Evolutionary conservation across 805 yeast species (phyloP), one percentile per base, ranked within the genome.

Genomic region (Teunomyces lycoperdinae): DNA sequence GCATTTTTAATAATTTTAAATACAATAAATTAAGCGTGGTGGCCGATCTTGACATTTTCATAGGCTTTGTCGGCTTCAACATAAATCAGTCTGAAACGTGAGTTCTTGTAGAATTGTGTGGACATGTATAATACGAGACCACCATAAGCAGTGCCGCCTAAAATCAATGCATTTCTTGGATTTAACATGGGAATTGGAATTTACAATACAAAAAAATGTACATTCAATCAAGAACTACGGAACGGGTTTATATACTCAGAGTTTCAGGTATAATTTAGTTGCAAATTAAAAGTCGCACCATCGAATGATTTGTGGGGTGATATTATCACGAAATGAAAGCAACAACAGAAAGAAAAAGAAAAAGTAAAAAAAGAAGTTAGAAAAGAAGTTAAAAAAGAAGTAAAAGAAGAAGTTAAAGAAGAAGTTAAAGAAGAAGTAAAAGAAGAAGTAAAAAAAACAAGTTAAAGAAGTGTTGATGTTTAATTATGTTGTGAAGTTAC

Each of bases 61-160:
- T 61, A 67, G 16, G 51, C 60, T 30, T 57, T 47, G 55, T 69
- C 74, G 11, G 64, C 51, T 2, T 53, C 53, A 24, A 63, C 67
- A 47, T 56, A 71, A 9, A 67, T 66, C 43, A 55, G 55, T 49
- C 58, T 63, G 44, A 70, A 54, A 3, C 61, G 42, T 5, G 71
- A 68, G 41, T 60, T 51, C 24, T 53, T 43, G 56, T 63, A 70
- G 59, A 68, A 71, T 48, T 57, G 51, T 11, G 50, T 63, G 17
- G 58, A 48, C 76, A 71, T 72, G 53, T 56, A 67, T 39, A 57
- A 49, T 3, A 58, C 73, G 9, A 68, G 70, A 14, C 60, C 43
- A 5, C 68, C 70, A 50, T 70, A 69, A 31, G 54, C 57, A 24
- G 52, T 46, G 34, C 71, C 71, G 28, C 75, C 74, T 28, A 58